Evolutionary conservation across 345 rosid genomes (phyloP).

Genomic region (Syzygium grande): DNA sequence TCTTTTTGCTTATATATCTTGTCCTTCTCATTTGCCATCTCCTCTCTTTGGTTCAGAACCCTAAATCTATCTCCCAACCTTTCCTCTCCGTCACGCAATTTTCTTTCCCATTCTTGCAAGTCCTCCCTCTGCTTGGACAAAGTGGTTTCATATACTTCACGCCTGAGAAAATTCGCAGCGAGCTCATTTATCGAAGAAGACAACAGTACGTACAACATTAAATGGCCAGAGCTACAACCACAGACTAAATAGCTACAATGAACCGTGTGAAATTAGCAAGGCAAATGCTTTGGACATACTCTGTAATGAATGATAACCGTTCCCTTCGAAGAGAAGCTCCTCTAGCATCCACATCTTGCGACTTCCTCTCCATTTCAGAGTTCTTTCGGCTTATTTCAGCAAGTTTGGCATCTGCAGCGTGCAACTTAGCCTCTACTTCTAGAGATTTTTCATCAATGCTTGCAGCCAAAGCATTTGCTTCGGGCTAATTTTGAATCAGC

Average conservation of each 20-base stretch:
- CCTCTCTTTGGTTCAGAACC: slow-evolving; percentile 83
- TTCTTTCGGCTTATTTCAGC: slow-evolving; percentile 91
- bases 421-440: slow-evolving; percentile 75
- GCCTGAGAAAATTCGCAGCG: slow-evolving; percentile 30
- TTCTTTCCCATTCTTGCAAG: slow-evolving; percentile 85
- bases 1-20: slow-evolving; percentile 63
- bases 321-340: slow-evolving; percentile 64
- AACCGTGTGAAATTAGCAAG: not conserved
- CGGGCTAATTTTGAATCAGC: slow-evolving; percentile 83
- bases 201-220: not conserved
- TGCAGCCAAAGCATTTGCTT: slow-evolving; percentile 72
- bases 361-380: slow-evolving; percentile 74
- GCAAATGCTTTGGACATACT: slow-evolving; percentile 37
- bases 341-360: slow-evolving; percentile 62
- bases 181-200: not conserved
- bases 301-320: slow-evolving; percentile 61
- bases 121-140: slow-evolving; percentile 91
- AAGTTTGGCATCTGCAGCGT: slow-evolving; percentile 79
- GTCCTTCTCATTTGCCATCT: slow-evolving; percentile 77
- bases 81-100: slow-evolving; percentile 85
- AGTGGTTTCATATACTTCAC: slow-evolving; percentile 54
- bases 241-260: not conserved
- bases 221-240: not conserved
- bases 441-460: slow-evolving; percentile 80
- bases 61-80: slow-evolving; percentile 55